These are phyloP conservation scores for Manihot esculenta DNA, from an alignment of 441 rosid species.

Conservation along the genomic window DNA sequence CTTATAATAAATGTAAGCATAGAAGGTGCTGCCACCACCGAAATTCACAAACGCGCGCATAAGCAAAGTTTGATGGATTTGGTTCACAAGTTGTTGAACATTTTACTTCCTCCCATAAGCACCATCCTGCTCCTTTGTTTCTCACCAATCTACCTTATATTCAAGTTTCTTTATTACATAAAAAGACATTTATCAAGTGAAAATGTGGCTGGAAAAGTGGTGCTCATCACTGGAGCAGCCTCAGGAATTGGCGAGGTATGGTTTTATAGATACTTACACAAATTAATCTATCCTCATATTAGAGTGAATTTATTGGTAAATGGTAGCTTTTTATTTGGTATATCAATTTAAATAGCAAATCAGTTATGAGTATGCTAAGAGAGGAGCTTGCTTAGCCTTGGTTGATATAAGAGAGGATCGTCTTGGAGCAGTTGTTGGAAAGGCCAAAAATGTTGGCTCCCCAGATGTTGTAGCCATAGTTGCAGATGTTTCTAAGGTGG, in stretches of 20 bases:
- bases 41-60: background rate
- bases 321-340: background rate
- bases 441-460: conserved; percentile 40
- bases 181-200: background rate
- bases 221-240: conserved; percentile 36
- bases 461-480: conserved; percentile 38
- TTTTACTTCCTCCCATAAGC: background rate
- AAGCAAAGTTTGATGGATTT: background rate
- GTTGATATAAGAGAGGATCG: conserved; percentile 49
- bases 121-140: background rate
- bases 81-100: conserved; percentile 1
- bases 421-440: conserved; percentile 39
- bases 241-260: conserved; percentile 45
- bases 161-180: background rate
- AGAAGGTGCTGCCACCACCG: background rate
- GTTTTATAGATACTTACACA: background rate
- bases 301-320: no score
- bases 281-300: no score
- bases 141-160: background rate
- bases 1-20: no score
- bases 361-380: conserved; percentile 59
- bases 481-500: conserved; percentile 47
- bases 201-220: conserved; percentile 32
- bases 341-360: no score
- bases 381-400: conserved; percentile 52